Base-by-base conservation (phyloP, 169 alveolate genomes). In the Eimeria tenella region DNA sequence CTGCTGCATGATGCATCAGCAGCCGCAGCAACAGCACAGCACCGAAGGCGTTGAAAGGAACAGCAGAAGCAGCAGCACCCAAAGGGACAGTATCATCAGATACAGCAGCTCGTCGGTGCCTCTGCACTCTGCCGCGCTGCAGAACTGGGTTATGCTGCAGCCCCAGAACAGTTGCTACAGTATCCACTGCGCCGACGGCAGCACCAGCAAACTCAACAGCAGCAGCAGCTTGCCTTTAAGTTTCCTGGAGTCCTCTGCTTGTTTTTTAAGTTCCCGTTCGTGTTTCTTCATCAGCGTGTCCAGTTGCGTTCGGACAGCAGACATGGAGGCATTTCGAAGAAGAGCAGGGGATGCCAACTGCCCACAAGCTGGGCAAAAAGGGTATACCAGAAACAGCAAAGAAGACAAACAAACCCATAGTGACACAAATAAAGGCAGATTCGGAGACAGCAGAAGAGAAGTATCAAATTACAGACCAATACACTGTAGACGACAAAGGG, bases 251-350 rank as follows among this genome's bases (percentile, higher is more conserved):
- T 88, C 86, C 10, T 88, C 86, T 17, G 62, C 62, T 65, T 71
- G 42, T 58, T 71, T 88, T 56, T 25, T 52, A 31, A 49, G 79
- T 11, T 88, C 88, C 31, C n/a, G 23, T 25, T 50, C 86, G 25
- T 88, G 60, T 9, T 25, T 19, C 5, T 88, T 60, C 86, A 88
- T 74, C 74, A 88, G 52, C 56, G 31, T 70, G 49, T 71, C 82
- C 56, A 74, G 17, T 73, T 88, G 88, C 71, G 31, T 55, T 10
- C 84, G 86, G 56, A 58, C 68, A 13, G 21, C 68, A 10, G 68
- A 10, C 68, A 58, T 58, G 68, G 68, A 58, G 68, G 68, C 68
- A 17, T 58, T 58, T 17, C 68, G 11, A 1, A 58, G 68, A 58
- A 3, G 0, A 10, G 68, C 68, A 10, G 68, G 5, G 2, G 68